A percentile compares a stretch with the other conserved stretches of the same genome.
phyloP scores from a whole-genome alignment of 345 rosid genomes.

The Hirschfeldia incana region DNA sequence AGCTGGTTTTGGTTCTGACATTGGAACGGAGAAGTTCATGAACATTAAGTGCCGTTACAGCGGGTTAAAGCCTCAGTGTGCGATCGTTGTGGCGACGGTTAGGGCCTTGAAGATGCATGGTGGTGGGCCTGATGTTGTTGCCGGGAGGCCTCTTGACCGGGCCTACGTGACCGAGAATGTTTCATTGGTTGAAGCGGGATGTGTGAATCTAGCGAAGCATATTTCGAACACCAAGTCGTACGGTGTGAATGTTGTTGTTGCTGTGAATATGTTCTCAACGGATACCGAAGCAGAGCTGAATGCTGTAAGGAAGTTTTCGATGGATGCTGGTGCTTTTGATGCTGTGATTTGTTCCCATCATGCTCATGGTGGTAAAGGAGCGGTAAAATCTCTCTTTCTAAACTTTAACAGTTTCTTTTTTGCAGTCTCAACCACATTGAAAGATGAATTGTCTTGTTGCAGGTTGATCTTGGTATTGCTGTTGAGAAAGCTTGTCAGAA shows the following conservation, averaged over 20 bases:
- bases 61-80: conserved; percentile 88
- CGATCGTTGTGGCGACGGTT: conserved; percentile 92
- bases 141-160: conserved; percentile 93
- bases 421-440: not conserved
- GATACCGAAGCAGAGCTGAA: conserved; percentile 86
- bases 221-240: conserved; percentile 82
- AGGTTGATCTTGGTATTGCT: conserved; percentile 95
- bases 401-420: not conserved
- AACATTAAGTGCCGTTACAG: conserved; percentile 93
- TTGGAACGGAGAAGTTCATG: conserved; percentile 97
- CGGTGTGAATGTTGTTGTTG: conserved; percentile 93
- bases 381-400: conserved; percentile 45
- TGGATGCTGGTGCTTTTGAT: conserved; percentile 91
- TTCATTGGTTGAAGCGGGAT: conserved; percentile 89
- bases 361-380: conserved; percentile 99
- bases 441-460: conserved; percentile 18
- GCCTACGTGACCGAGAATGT: conserved; percentile 91
- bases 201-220: conserved; percentile 91
- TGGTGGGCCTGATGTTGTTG: conserved; percentile 94
- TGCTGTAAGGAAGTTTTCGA: conserved; percentile 79
- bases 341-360: conserved; percentile 94
- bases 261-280: conserved; percentile 89
- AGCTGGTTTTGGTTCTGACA: conserved; percentile 98
- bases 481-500: conserved; percentile 88
- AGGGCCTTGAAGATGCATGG: conserved; percentile 99